Conservation (phyloP, 1,139 yeast genomes). For the Candida labiduridarum region DNA sequence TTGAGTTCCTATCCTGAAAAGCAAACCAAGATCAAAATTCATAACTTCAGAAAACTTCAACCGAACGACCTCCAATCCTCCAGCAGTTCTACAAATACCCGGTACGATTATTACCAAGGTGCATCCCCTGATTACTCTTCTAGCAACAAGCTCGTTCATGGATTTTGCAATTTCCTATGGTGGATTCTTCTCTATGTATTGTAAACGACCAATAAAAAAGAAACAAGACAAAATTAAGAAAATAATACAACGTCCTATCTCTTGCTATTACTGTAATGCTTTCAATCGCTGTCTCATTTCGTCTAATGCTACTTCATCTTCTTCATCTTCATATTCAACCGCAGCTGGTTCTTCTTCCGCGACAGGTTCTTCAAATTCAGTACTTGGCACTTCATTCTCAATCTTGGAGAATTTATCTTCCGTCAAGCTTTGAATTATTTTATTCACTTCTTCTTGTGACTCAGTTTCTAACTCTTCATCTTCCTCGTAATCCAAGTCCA, state of each 20-base stretch:
- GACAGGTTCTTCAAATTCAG: slow-evolving; percentile 21
- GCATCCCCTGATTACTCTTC: background rate
- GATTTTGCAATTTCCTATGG: background rate
- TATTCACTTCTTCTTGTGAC: slow-evolving; percentile 68
- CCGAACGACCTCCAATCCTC: background rate
- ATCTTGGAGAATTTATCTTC: slow-evolving; percentile 46
- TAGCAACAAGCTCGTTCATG: background rate
- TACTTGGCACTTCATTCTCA: slow-evolving; percentile 46
- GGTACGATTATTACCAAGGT: background rate
- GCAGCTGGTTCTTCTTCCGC: slow-evolving; percentile 20
- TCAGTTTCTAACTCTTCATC: slow-evolving; percentile 68
- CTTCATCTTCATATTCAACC: slow-evolving; percentile 52
- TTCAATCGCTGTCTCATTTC: slow-evolving; percentile 88
- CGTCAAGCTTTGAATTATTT: slow-evolving; percentile 48
- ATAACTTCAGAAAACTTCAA: background rate
- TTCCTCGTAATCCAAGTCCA: slow-evolving; percentile 63
- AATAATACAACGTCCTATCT: background rate
- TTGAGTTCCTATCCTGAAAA: slow-evolving; percentile 2
- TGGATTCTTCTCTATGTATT: slow-evolving; percentile 7
- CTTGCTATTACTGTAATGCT: slow-evolving; percentile 66
- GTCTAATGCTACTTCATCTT: slow-evolving; percentile 71
- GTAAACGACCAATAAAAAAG: background rate
- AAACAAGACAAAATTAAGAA: background rate
- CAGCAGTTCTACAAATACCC: background rate
- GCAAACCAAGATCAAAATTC: background rate